phyloP scores from a whole-genome alignment of 75 land plant genomes.

The Pinus tabuliformis region DNA sequence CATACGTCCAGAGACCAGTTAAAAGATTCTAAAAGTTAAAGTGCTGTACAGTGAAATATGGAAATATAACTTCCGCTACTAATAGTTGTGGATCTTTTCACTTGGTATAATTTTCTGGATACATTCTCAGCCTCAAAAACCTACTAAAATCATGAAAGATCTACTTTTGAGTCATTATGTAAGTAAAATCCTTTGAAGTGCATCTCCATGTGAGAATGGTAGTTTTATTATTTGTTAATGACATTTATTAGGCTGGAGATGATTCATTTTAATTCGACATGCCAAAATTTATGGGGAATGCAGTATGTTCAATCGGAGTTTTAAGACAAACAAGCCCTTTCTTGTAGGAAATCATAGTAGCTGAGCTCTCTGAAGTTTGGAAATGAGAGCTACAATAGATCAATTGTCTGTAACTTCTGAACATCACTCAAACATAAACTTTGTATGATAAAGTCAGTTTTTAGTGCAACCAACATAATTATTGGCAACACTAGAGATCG shows the following conservation, averaged over 20 bases:
- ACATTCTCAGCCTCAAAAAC: not conserved
- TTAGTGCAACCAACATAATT: too few species aligned
- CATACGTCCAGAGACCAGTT: conserved; percentile 98
- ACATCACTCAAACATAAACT: too few species aligned
- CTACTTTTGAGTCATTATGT: not conserved
- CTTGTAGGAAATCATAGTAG: too few species aligned
- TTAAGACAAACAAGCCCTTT: too few species aligned
- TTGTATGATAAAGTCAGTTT: too few species aligned
- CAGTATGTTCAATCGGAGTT: too few species aligned
- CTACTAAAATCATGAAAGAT: not conserved
- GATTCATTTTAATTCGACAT: too few species aligned
- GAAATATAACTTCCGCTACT: not conserved
- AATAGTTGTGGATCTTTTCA: not conserved
- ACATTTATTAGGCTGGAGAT: not conserved
- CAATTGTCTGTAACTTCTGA: too few species aligned
- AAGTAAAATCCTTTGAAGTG: not conserved
- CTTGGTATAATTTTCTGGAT: not conserved
- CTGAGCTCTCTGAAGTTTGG: too few species aligned
- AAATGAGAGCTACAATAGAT: too few species aligned
- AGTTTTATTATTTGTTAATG: not conserved
- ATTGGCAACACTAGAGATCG: too few species aligned
- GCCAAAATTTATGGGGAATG: too few species aligned
- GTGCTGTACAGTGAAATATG: not conserved
- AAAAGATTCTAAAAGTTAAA: conserved; percentile 58
- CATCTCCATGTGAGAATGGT: not conserved